phyloP scores from a whole-genome alignment of 768 basidiomycete species.

The Mrakia gelida region DNA sequence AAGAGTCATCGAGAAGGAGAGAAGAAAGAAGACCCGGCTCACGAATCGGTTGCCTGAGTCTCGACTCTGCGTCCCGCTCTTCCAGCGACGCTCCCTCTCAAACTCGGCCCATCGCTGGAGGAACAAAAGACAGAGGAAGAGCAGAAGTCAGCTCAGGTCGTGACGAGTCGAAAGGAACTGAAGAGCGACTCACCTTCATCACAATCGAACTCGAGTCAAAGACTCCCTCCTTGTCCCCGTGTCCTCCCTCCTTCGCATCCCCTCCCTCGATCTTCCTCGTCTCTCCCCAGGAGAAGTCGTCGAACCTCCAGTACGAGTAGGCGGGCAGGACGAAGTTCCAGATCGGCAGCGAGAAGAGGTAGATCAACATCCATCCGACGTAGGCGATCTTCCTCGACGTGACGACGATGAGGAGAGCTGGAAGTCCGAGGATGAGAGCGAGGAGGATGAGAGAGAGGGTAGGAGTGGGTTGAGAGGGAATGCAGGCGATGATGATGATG shows the following conservation, averaged over 20 bases:
- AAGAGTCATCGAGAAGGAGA: neutral
- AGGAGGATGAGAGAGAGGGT: slow-evolving; percentile 83
- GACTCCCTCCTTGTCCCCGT: slow-evolving; percentile 93
- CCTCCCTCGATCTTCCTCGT: slow-evolving; percentile 77
- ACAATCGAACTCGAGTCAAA: slow-evolving; percentile 95
- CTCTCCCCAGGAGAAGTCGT: slow-evolving; percentile 95
- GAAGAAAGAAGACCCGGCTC: neutral
- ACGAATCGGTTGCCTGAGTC: slow-evolving; percentile 51
- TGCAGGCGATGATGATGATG: slow-evolving; percentile 79
- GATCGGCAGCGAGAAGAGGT: slow-evolving; percentile 84
- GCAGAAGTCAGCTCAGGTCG: neutral
- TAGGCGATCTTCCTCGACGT: slow-evolving; percentile 91
- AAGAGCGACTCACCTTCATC: slow-evolving; percentile 60
- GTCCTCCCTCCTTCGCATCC: slow-evolving; percentile 54
- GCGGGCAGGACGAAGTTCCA: slow-evolving; percentile 96
- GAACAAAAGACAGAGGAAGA: neutral
- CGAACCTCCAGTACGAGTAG: slow-evolving; percentile 99
- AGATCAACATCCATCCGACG: slow-evolving; percentile 76
- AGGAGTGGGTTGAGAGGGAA: slow-evolving; percentile 70
- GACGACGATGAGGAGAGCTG: slow-evolving; percentile 90
- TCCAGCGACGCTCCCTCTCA: slow-evolving; percentile 91
- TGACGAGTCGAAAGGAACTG: neutral
- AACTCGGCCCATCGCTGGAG: slow-evolving; percentile 87
- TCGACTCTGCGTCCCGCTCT: slow-evolving; percentile 74
- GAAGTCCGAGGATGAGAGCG: slow-evolving; percentile 90